Evolutionary conservation across 805 yeast genomes (phyloP), one percentile per base, ranked within the genome.

Genomic region (Kazachstania taianensis): DNA sequence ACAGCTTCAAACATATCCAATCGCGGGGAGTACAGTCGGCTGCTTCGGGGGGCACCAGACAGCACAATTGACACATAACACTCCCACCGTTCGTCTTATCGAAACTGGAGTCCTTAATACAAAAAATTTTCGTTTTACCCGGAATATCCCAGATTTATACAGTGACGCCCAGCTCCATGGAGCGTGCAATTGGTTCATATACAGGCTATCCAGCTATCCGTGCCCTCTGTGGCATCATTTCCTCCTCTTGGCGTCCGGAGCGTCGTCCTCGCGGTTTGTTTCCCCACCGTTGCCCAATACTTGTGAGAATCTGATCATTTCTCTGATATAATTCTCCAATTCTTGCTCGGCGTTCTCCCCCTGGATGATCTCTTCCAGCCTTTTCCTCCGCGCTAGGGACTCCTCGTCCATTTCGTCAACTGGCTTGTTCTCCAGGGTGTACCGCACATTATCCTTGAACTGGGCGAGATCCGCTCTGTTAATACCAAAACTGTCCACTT

Each of bases 321-420:
- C 72, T 44, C 73, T 63, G 22, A 87, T 74, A 46, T 80, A 72
- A 28, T 74, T 74, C 49, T 80, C 74, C 30, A 87, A 63, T 20
- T 75, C 81, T 43, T 75, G 83, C 53, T 86, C 94, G 3, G 89
- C 84, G 49, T 84, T 78, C 4, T 78, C 94, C 38, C 94, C 77
- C 43, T 75, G 69, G 43, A 86, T 70, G 17, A 89, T 84, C 27
- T 69, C 72, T 49, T 81, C 82, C 17, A 89, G 63, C 50, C 71
- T 66, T 45, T 65, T 63, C 45, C 92, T 69, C 49, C 80, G 74
- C 35, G 69, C 78, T 22, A 67, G 65, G 14, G 70, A 66, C 22
- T 67, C 75, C 8, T 63, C 64, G 16, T 62, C 67, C 4, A 54
- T 41, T 18, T 65, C 70, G 13, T 52, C 62, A 3, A 47, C 63